Evolutionary conservation across 345 rosid genomes (phyloP), one percentile per base, ranked within the genome.

Genomic region (Eucalyptus brandiana): DNA sequence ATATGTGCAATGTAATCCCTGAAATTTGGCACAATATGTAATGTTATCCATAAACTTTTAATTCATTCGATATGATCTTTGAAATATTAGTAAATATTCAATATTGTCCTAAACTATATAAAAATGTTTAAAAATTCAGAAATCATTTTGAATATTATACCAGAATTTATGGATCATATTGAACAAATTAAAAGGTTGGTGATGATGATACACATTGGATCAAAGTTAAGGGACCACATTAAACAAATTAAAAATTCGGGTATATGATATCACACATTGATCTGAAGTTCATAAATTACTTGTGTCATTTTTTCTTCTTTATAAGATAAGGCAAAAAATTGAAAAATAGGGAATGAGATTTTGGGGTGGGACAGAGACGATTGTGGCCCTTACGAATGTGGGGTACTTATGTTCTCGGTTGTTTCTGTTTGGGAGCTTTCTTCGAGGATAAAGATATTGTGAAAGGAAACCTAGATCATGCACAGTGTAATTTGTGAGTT

Each of bases 11-110:
- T 16, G 3, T 15, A 2, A 0, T 16, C 2, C 19, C 0, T 67
- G 1, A 67, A 32, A 9, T 67, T 32, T 8, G 6, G 9, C 0
- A 15, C 12, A 67, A 67, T 67, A 4, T 65, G 10, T 0, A 14
- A 65, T 30, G 19, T 14, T 5, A 1, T 65, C 0, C 19, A 14
- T 65, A n/a, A 65, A 65, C 3, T 4, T 65, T 65, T 65, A 14
- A 65, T 65, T 65, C 0, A 32, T 4, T 6, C 6, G 0, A 32
- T 32, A 16, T 16, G 17, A 16, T n/a, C 0, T 9, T 15, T 32
- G 21, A 67, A 67, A 2, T 67, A n/a, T 67, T 67, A 18, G 6
- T 67, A 4, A 8, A 67, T 67, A 7, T 32, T 67, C 21, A n/a
- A 16, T n/a, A 5, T 67, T 3, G 40, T 67, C 6, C 0, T 67